phyloP scores from a whole-genome alignment of 257 asterid species.

The Solanum pimpinellifolium region DNA sequence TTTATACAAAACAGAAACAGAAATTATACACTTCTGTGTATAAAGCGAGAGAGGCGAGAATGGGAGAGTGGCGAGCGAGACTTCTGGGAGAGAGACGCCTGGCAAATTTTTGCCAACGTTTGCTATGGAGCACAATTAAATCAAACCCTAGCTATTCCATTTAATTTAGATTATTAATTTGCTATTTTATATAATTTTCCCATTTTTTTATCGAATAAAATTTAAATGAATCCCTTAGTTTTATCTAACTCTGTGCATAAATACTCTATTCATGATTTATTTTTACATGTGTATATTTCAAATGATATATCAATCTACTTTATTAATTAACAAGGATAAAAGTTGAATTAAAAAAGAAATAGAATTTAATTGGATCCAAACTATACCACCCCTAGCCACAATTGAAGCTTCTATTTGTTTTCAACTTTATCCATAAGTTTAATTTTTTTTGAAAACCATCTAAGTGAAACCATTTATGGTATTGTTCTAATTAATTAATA shows the following conservation, averaged over 20 bases:
- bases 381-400: background rate
- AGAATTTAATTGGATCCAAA: background rate
- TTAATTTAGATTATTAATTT: too few relatives aligned
- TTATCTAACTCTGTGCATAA: background rate
- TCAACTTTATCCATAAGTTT: background rate
- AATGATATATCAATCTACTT: background rate
- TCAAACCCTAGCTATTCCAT: too few relatives aligned
- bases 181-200: too few relatives aligned
- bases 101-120: too few relatives aligned
- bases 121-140: too few relatives aligned
- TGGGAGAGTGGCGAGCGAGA: too few relatives aligned
- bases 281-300: background rate
- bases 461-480: background rate
- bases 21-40: too few relatives aligned
- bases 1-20: too few relatives aligned
- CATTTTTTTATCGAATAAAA: too few relatives aligned
- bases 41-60: too few relatives aligned
- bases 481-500: background rate
- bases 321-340: background rate
- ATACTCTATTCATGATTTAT: background rate
- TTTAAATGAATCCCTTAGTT: background rate
- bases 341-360: background rate
- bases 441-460: background rate
- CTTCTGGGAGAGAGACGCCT: too few relatives aligned
- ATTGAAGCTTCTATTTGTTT: background rate